A percentile compares a stretch with the other conserved stretches of the same genome.
These are phyloP conservation scores for Ustilago trichophora DNA, from an alignment of 1,284 basidiomycete genomes.

Conservation along the genomic window DNA sequence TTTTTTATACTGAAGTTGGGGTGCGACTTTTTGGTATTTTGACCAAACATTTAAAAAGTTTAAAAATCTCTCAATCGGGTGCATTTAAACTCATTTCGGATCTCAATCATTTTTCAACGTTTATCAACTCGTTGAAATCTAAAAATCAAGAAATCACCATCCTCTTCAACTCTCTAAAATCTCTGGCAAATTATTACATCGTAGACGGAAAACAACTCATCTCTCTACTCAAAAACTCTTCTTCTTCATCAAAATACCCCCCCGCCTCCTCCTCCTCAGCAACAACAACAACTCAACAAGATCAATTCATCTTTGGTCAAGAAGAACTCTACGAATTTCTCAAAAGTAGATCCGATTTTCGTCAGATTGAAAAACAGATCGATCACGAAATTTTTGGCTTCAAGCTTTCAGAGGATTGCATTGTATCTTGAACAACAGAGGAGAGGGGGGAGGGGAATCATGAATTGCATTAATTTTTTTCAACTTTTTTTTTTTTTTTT, in stretches of 20 bases:
- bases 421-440: no score
- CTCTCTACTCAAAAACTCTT: conserved; percentile 19
- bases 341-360: conserved; percentile 52
- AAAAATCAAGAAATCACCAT: conserved; percentile 75
- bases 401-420: conserved; percentile 61
- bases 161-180: conserved; percentile 92
- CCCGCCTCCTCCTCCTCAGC: no score
- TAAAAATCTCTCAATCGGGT: conserved; percentile 91
- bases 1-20: conserved; percentile 96
- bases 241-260: no score
- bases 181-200: conserved; percentile 92
- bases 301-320: conserved; percentile 68
- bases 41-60: conserved; percentile 94
- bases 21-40: conserved; percentile 87
- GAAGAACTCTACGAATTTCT: conserved; percentile 72
- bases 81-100: conserved; percentile 97
- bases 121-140: conserved; percentile 71
- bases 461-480: no score
- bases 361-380: conserved; percentile 58
- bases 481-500: no score
- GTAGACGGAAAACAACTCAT: conserved; percentile 78
- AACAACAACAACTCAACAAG: conserved; percentile 2
- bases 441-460: no score
- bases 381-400: conserved; percentile 66
- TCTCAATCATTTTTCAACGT: conserved; percentile 88